Evolutionary conservation across 2,329 filamentous ascomycete genomes (phyloP).

Genomic region (Trichoderma guizhouense): DNA sequence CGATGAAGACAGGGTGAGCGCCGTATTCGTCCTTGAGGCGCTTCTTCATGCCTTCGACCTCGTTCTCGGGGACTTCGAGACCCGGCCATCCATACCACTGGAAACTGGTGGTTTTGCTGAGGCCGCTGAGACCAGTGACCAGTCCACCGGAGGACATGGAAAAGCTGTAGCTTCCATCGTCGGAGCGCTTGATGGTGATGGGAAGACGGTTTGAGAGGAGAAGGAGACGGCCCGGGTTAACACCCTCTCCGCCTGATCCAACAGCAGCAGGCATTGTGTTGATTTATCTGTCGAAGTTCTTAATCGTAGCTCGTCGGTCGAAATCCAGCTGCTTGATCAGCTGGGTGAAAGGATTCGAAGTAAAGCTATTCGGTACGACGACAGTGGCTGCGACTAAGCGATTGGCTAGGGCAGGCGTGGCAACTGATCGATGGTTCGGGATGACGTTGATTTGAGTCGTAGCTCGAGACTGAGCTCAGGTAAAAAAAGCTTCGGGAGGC

Average conservation of each 20-base stretch:
- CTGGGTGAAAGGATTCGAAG: background rate
- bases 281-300: background rate
- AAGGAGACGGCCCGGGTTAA: conserved; percentile 57
- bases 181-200: conserved; percentile 91
- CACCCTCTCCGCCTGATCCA: conserved; percentile 33
- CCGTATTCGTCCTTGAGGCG: conserved; percentile 83
- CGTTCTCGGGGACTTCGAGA: conserved; percentile 81
- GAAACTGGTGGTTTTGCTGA: conserved; percentile 90
- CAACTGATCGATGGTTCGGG: conserved; percentile 11
- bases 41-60: conserved; percentile 69
- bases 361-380: background rate
- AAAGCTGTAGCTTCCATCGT: conserved; percentile 88
- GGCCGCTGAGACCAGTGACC: conserved; percentile 86
- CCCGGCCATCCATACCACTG: conserved; percentile 99
- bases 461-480: background rate
- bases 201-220: conserved; percentile 93
- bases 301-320: background rate
- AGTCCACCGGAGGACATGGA: conserved; percentile 96
- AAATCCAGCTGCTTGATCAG: background rate
- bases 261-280: conserved; percentile 34
- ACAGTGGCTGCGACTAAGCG: background rate
- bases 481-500: conserved; percentile 1
- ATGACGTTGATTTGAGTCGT: conserved; percentile 16
- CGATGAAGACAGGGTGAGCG: conserved; percentile 87
- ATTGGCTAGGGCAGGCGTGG: conserved; percentile 1